Evolutionary conservation across 768 basidiomycete genomes (phyloP), one percentile per base, ranked within the genome.

Genomic region (Coprinopsis marcescibilis): DNA sequence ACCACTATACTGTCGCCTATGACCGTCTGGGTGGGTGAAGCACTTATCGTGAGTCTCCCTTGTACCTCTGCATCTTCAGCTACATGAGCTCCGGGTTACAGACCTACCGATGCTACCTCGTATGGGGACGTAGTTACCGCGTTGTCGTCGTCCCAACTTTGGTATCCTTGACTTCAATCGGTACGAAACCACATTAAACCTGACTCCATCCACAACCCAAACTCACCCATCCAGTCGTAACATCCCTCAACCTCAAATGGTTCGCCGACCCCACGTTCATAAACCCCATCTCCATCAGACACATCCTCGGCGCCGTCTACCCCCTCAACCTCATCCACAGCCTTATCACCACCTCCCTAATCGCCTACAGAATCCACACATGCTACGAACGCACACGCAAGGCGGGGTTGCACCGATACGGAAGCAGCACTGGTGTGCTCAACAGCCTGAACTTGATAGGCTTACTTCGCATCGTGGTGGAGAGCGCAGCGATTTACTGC

Each of bases 401-500:
- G 15, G 14, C 37, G 32, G 39, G 47, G 29, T 12, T 48, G 4
- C 15, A 46, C n/a, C n/a, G n/a, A n/a, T n/a, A n/a, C n/a, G n/a
- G n/a, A 12, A 33, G 6, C 3, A 14, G 6, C 25, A n/a, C n/a
- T n/a, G 21, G 27, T 10, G 23, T 39, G 5, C 20, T 10, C 4
- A 23, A 10, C 6, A 20, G 21, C 20, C 6, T 46, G 15, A 21
- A 11, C 23, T 34, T 48, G 17, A n/a, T 42, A 21, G 41, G 23
- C 5, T 21, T 48, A 3, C 3, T 48, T 3, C 24, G 47, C 32
- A 48, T 48, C 47, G 24, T 48, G 4, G 17, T 48, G n/a, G 47
- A 48, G 26, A 48, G 47, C 40, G 41, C 47, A n/a, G 11, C 15
- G 19, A 32, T 48, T 6, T 48, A 52, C 23, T 38, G 40, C 21